Conservation (phyloP, 306 rosid species). For the Styphnolobium japonicum region DNA sequence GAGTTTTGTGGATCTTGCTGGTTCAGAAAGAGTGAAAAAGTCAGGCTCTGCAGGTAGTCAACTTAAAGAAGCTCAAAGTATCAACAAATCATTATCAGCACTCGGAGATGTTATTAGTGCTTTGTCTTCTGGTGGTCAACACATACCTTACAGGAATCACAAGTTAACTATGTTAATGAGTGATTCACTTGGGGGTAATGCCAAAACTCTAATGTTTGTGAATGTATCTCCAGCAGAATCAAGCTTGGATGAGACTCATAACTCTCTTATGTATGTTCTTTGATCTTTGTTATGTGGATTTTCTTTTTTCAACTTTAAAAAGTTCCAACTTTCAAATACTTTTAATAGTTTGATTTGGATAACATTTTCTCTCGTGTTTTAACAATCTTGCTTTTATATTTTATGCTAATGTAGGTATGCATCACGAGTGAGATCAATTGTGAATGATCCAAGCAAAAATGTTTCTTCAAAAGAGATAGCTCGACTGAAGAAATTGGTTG, state of each 20-base stretch:
- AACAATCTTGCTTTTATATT: neutral
- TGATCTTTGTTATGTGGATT: neutral
- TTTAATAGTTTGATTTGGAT: neutral
- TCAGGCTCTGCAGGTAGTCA: slow-evolving; percentile 87
- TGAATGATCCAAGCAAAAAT: slow-evolving; percentile 89
- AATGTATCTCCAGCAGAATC: slow-evolving; percentile 85
- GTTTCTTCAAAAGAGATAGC: slow-evolving; percentile 84
- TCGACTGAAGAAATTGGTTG: slow-evolving; percentile 70
- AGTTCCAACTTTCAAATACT: neutral
- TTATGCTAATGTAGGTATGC: slow-evolving; percentile 64
- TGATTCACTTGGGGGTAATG: slow-evolving; percentile 95
- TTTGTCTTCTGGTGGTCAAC: slow-evolving; percentile 81
- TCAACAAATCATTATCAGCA: slow-evolving; percentile 95
- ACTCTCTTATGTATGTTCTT: slow-evolving; percentile 74
- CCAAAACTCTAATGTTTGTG: slow-evolving; percentile 95
- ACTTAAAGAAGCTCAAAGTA: slow-evolving; percentile 97
- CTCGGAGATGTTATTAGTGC: slow-evolving; percentile 93
- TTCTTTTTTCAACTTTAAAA: neutral
- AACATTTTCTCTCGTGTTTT: neutral
- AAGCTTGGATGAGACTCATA: slow-evolving; percentile 88
- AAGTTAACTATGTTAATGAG: slow-evolving; percentile 97
- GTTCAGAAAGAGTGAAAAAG: slow-evolving; percentile 90
- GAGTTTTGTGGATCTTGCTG: slow-evolving; percentile 99
- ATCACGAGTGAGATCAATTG: slow-evolving; percentile 84
- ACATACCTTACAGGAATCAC: slow-evolving; percentile 91